A percentile compares a stretch with the other conserved stretches of the same genome.
Evolutionary conservation across 2,329 filamentous ascomycete species (phyloP).

Genomic region (Pestalotiopsis sp.): DNA sequence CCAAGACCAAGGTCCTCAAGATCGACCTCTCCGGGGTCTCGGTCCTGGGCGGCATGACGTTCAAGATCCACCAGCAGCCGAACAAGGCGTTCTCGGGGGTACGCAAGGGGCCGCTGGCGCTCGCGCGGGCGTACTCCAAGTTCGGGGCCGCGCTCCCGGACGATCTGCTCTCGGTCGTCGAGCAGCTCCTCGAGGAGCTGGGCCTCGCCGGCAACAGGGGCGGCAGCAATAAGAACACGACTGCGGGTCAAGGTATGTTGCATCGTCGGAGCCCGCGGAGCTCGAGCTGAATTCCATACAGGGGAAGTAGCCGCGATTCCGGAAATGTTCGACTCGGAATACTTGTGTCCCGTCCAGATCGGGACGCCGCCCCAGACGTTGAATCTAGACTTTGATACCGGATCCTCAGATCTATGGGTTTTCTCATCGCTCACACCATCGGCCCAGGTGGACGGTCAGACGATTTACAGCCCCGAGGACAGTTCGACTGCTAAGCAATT

Average conservation of each 20-base stretch:
- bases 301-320: constrained; percentile 32
- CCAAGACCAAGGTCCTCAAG: not conserved
- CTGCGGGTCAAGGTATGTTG: not conserved
- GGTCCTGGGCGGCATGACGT: constrained; percentile 16
- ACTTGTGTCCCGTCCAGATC: constrained; percentile 35
- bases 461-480: constrained; percentile 39
- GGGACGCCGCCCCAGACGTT: constrained; percentile 44
- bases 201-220: not conserved
- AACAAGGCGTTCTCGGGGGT: constrained; percentile 11
- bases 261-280: not conserved
- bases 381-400: constrained; percentile 48
- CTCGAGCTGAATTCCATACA: constrained; percentile 8
- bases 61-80: constrained; percentile 14
- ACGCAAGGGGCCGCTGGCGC: constrained; percentile 9
- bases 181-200: constrained; percentile 10
- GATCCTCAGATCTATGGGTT: constrained; percentile 51
- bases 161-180: constrained; percentile 11
- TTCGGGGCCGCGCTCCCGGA: constrained; percentile 10
- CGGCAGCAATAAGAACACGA: not conserved
- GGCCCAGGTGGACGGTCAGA: constrained; percentile 38
- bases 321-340: constrained; percentile 34
- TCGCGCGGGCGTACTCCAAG: constrained; percentile 15
- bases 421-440: constrained; percentile 40
- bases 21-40: constrained; percentile 12
- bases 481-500: constrained; percentile 41